Percentiles rank a stretch among this genome's conserved stretches.
These are phyloP conservation scores for Fusarium ramigenum DNA, from an alignment of 2,329 filamentous ascomycete genomes.

Conservation along the genomic window DNA sequence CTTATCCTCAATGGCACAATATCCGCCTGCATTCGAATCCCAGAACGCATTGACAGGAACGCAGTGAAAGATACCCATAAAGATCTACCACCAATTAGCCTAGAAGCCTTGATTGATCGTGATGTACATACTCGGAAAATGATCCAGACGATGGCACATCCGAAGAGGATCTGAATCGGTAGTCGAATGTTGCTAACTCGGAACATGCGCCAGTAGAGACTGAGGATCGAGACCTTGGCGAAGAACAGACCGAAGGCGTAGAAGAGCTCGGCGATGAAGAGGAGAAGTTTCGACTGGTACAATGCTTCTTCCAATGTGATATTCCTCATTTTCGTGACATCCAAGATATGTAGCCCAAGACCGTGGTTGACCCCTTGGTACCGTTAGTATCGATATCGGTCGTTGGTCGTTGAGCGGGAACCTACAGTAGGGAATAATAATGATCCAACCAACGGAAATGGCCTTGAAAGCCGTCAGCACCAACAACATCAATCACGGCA, in stretches of 20 bases:
- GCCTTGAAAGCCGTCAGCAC: constrained; percentile 1
- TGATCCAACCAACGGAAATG: constrained; percentile 25
- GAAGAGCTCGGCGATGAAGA: constrained; percentile 40
- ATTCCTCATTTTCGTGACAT: not conserved
- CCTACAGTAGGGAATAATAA: constrained; percentile 34
- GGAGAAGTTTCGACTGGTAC: constrained; percentile 2
- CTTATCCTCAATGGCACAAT: constrained; percentile 37
- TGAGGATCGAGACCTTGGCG: constrained; percentile 43
- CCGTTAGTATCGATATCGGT: not conserved
- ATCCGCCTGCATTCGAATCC: constrained; percentile 2
- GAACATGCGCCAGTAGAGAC: constrained; percentile 47
- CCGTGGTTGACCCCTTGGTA: constrained; percentile 24
- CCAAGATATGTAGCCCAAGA: constrained; percentile 24
- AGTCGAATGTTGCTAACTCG: constrained; percentile 35
- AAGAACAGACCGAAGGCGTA: constrained; percentile 44
- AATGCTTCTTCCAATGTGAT: not conserved
- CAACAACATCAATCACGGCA: not conserved
- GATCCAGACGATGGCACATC: constrained; percentile 41
- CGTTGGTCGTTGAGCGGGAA: not conserved
- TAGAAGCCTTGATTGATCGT: not conserved
- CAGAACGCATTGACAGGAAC: constrained; percentile 31
- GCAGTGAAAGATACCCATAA: constrained; percentile 35
- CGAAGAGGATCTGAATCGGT: constrained; percentile 43
- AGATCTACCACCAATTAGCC: not conserved
- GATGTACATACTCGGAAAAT: constrained; percentile 34